Percentiles rank a stretch among this genome's conserved stretches.
phyloP scores from a whole-genome alignment of 2,329 filamentous ascomycete species.

The Thelonectria rubi region DNA sequence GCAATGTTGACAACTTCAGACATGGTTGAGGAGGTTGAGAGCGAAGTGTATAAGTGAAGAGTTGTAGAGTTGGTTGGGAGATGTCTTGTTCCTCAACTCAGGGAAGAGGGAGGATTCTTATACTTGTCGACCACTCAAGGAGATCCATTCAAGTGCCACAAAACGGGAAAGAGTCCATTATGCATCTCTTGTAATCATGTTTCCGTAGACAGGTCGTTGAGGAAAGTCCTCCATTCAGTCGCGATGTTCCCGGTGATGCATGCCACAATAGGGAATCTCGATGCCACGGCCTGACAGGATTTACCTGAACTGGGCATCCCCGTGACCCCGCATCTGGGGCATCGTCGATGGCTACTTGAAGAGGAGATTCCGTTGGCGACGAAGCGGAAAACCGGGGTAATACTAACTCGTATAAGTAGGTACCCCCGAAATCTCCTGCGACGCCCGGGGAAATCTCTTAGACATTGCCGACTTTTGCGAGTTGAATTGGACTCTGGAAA shows the following conservation, averaged over 20 bases:
- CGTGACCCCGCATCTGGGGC: background rate
- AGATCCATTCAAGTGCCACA: background rate
- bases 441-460: background rate
- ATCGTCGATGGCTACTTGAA: slow-evolving; percentile 1
- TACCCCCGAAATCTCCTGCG: slow-evolving; percentile 5
- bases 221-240: slow-evolving; percentile 3
- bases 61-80: background rate
- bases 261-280: background rate
- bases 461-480: too few species aligned
- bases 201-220: background rate
- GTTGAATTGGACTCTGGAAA: background rate
- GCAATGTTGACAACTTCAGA: slow-evolving; percentile 28
- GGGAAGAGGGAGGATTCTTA: slow-evolving; percentile 4
- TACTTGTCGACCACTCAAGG: background rate
- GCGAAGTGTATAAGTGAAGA: background rate
- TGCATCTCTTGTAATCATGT: slow-evolving; percentile 1
- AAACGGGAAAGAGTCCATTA: background rate
- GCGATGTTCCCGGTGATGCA: slow-evolving; percentile 7
- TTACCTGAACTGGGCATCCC: background rate
- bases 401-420: slow-evolving; percentile 12
- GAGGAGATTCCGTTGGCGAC: background rate
- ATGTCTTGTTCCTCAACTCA: background rate
- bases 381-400: slow-evolving; percentile 3
- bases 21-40: slow-evolving; percentile 15
- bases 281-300: background rate